Base-by-base conservation (phyloP, 345 rosid genomes). In the Barbarea vulgaris region DNA sequence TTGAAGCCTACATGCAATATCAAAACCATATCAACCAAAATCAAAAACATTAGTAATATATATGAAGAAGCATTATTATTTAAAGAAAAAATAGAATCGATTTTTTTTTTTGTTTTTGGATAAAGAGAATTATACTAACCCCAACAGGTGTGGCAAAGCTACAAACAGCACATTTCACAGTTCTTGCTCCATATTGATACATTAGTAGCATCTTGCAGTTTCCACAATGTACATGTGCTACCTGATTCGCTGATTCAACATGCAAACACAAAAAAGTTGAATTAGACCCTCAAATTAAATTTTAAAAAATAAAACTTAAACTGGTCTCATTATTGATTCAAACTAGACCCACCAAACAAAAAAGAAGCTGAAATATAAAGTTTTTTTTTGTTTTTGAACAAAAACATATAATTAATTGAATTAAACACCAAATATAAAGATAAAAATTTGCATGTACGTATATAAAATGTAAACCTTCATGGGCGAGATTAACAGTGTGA, bases 101-200 rank as follows among this genome's bases (percentile, higher is more conserved):
- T 8, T 58, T 6, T 5, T 6, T 15, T n/a, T 39, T n/a, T 8
- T 58, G 3, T 5, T 6, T 15, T n/a, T 39, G 21, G 25, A 73
- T 10, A 22, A 7, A 37, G 30, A 63, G n/a, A 3, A 46, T 6
- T n/a, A 84, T n/a, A 84, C 88, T 82, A 30, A 92, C 99, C 91
- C 90, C 96, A 80, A 90, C 84, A 13, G 96, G 72, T 19, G 99
- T 90, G 59, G 90, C 91, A 63, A 88, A 92, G 84, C 73, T 92
- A 90, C 99, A 95, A 39, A 95, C 91, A 2, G 99, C 89, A 72
- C 99, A 95, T 86, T 95, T 95, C 18, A 95, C 99, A 2, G 94
- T 89, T 62, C 87, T 79, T 25, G 97, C 99, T 79, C 97, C 99
- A 10, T 92, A 95, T 57, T 87, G 97, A 79, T 95, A 95, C 99